Evolutionary conservation across 2,329 filamentous ascomycete species (phyloP).

Genomic region (Pestalotiopsis sp.): DNA sequence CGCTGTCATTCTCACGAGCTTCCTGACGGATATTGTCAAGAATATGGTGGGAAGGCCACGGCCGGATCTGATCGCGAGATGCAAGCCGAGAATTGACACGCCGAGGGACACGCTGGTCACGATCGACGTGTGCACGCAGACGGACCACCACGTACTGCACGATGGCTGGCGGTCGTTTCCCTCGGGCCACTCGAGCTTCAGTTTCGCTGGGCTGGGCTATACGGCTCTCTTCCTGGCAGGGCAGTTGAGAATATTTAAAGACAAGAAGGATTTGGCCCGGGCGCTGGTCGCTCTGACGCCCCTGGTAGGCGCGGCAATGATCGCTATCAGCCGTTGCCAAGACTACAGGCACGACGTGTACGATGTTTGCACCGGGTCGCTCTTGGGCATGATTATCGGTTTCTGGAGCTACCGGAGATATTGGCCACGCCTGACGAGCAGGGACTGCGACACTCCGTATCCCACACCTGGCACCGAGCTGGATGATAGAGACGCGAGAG

Average conservation of each 20-base stretch:
- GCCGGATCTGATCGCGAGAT: conserved; percentile 70
- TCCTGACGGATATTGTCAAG: conserved; percentile 90
- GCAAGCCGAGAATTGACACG: conserved; percentile 64
- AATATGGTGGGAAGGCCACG: conserved; percentile 79
- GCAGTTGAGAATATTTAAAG: conserved; percentile 61
- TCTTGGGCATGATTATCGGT: conserved; percentile 61
- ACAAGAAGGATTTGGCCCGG: conserved; percentile 54
- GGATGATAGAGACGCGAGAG: conserved; percentile 19
- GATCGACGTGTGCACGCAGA: conserved; percentile 73
- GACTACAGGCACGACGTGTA: conserved; percentile 75
- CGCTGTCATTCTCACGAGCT: conserved; percentile 73
- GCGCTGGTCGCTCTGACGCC: conserved; percentile 61
- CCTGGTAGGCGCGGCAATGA: conserved; percentile 64
- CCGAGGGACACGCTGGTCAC: conserved; percentile 57
- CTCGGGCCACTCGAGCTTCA: conserved; percentile 77
- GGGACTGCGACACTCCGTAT: conserved; percentile 60
- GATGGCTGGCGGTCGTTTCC: conserved; percentile 87
- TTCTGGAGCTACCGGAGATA: conserved; percentile 70
- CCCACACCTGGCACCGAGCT: conserved; percentile 44
- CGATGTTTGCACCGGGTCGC: conserved; percentile 64
- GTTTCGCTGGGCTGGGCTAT: conserved; percentile 79
- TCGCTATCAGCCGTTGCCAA: conserved; percentile 70
- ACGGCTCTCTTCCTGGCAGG: conserved; percentile 71
- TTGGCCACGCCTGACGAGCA: conserved; percentile 58
- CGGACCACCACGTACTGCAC: conserved; percentile 68